phyloP scores from a whole-genome alignment of 2,329 filamentous ascomycete genomes.

The Pestalotiopsis sp. region DNA sequence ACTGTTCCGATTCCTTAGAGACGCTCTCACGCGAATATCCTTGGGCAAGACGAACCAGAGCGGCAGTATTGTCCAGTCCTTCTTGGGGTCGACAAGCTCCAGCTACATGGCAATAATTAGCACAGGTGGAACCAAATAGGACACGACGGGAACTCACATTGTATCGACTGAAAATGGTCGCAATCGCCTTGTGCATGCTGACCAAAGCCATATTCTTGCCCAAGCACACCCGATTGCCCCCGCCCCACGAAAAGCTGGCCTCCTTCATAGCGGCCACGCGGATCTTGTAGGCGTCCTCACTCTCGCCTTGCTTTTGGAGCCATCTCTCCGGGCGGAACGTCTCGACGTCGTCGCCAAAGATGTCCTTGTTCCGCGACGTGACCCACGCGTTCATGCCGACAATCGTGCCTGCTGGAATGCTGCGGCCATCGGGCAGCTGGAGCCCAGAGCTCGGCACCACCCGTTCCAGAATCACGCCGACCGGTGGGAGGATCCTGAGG shows the following conservation, averaged over 20 bases:
- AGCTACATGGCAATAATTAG: neutral
- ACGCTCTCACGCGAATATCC: neutral
- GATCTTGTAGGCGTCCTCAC: slow-evolving; percentile 13
- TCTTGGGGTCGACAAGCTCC: neutral
- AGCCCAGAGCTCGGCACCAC: slow-evolving; percentile 39
- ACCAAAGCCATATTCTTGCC: slow-evolving; percentile 26
- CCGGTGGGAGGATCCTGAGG: slow-evolving; percentile 42
- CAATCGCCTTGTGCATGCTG: slow-evolving; percentile 31
- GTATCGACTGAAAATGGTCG: slow-evolving; percentile 41
- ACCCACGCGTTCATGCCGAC: slow-evolving; percentile 34
- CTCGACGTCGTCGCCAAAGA: slow-evolving; percentile 42
- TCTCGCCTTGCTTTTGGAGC: slow-evolving; percentile 25
- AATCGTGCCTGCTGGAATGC: slow-evolving; percentile 28
- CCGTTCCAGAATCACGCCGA: slow-evolving; percentile 44
- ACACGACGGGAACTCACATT: slow-evolving; percentile 20
- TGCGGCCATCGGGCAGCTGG: slow-evolving; percentile 25
- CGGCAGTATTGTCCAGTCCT: neutral
- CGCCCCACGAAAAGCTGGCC: slow-evolving; percentile 16
- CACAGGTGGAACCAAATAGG: neutral
- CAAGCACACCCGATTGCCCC: slow-evolving; percentile 13
- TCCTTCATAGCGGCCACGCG: slow-evolving; percentile 57
- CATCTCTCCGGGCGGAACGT: slow-evolving; percentile 44
- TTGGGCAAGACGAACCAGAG: neutral
- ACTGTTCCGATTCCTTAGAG: neutral
- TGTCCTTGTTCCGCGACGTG: slow-evolving; percentile 29